phyloP scores from a whole-genome alignment of 2,329 filamentous ascomycete species.

The Dothideomycetes sp. region DNA sequence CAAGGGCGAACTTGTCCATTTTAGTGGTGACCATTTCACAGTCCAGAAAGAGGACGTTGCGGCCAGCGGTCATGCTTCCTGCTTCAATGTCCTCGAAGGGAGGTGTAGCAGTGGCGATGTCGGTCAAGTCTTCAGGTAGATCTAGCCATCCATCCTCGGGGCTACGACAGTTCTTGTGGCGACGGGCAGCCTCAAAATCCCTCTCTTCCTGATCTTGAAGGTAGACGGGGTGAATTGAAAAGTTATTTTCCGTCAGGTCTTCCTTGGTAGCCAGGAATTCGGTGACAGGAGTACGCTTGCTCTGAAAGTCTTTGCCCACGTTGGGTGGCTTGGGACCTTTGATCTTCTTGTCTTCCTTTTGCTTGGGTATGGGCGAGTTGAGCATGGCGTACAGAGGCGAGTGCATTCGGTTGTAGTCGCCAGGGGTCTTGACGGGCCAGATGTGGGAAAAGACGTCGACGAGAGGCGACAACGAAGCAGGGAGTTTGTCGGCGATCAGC shows the following conservation, averaged over 20 bases:
- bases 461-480: constrained; percentile 45
- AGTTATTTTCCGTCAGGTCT: constrained; percentile 75
- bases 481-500: constrained; percentile 30
- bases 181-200: constrained; percentile 36
- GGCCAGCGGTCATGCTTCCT: constrained; percentile 74
- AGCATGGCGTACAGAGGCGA: constrained; percentile 82
- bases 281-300: constrained; percentile 71
- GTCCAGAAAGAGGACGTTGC: constrained; percentile 71
- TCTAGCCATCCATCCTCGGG: constrained; percentile 67
- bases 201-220: constrained; percentile 48
- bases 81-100: constrained; percentile 62
- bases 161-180: constrained; percentile 35
- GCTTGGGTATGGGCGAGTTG: constrained; percentile 59
- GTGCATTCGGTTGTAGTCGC: constrained; percentile 72
- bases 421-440: constrained; percentile 81
- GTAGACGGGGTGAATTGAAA: constrained; percentile 69
- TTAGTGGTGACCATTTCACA: constrained; percentile 92
- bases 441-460: constrained; percentile 76
- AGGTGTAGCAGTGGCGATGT: constrained; percentile 26
- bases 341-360: constrained; percentile 53
- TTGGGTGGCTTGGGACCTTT: constrained; percentile 49
- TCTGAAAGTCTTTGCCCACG: constrained; percentile 56
- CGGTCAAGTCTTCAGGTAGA: constrained; percentile 53
- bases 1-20: constrained; percentile 68
- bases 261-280: constrained; percentile 61